Evolutionary conservation across 352 stramenopile genomes (phyloP), one percentile per base, ranked within the genome.

Genomic region (Phytopythium litorale): DNA sequence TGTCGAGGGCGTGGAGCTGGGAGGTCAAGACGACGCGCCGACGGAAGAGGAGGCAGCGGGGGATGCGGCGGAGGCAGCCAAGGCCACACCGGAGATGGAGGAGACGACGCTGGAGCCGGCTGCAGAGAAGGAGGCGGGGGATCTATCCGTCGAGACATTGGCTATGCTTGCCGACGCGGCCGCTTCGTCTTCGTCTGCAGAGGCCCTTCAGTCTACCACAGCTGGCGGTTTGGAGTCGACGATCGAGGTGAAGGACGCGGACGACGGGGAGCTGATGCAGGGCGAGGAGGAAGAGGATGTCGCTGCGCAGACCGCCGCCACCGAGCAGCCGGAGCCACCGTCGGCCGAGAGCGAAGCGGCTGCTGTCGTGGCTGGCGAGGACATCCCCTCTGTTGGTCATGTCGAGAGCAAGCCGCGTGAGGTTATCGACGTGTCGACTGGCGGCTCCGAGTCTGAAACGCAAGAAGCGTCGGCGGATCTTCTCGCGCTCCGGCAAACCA

Each of bases 401-500:
- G 21, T 30, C 21, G 50, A 45, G 28, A 38, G 38, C 18, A 32
- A 53, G n/a, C 35, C 38, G 16, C 40, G 37, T 8, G n/a, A 2
- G 16, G 16, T 16, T 63, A 58, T 49, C 9, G 13, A 42, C 37
- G 18, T 16, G 13, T 19, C 37, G 9, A 16, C 7, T 42, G 13
- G 9, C 28, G 53, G 56, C 7, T 45, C 65, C 46, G 68, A 70
- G 50, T 62, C 70, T 25, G 75, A 80, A 30, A 67, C 72, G 0
- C 66, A 82, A 52, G 69, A 70, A 48, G 76, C 81, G 25, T 65
- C 86, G 11, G 65, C 68, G 28, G 76, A 74, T 23, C 67, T 91
- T n/a, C 71, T 71, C 32, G 65, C 66, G 11, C 54, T 92, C 37
- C 76, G 81, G n/a, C 75, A 77, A 50, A 85, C 60, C 57, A 87